These are phyloP conservation scores for Pichia deserticola DNA, from an alignment of 805 yeast genomes.

Conservation along the genomic window DNA sequence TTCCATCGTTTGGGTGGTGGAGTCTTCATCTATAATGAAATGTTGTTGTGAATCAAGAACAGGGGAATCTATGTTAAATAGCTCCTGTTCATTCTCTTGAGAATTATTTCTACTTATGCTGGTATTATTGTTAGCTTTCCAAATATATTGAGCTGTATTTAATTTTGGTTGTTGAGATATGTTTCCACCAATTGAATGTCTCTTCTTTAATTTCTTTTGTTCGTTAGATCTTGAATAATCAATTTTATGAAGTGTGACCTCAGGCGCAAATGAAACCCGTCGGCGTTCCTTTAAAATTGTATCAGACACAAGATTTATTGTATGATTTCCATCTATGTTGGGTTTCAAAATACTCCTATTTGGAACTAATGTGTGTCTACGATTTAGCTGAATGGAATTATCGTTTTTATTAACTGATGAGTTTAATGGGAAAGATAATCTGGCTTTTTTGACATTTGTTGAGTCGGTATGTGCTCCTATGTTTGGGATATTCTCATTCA, in stretches of 20 bases:
- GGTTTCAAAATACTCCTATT: slow-evolving; percentile 34
- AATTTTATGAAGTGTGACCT: slow-evolving; percentile 53
- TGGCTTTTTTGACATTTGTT: neutral
- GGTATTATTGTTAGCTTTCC: neutral
- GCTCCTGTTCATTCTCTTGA: neutral
- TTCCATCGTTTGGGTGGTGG: slow-evolving; percentile 22
- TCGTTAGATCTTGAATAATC: slow-evolving; percentile 7
- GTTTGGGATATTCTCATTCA: too few relatives aligned
- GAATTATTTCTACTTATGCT: too few relatives aligned
- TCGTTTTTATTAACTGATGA: neutral
- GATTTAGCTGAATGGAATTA: slow-evolving; percentile 4
- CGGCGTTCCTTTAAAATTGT: slow-evolving; percentile 28
- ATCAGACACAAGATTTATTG: slow-evolving; percentile 32
- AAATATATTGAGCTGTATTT: slow-evolving; percentile 3
- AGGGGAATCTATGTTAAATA: too few relatives aligned
- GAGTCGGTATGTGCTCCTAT: too few relatives aligned
- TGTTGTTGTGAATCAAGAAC: neutral
- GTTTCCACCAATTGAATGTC: slow-evolving; percentile 4
- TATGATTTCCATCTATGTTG: slow-evolving; percentile 25
- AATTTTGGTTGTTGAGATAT: neutral
- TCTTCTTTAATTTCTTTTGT: slow-evolving; percentile 5
- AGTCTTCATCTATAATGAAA: slow-evolving; percentile 17
- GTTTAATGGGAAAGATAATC: slow-evolving; percentile 3
- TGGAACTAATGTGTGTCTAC: slow-evolving; percentile 32
- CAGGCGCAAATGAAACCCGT: slow-evolving; percentile 73